These are phyloP conservation scores for Podaxis mareebaensis DNA, from an alignment of 768 basidiomycete species.

Conservation along the genomic window DNA sequence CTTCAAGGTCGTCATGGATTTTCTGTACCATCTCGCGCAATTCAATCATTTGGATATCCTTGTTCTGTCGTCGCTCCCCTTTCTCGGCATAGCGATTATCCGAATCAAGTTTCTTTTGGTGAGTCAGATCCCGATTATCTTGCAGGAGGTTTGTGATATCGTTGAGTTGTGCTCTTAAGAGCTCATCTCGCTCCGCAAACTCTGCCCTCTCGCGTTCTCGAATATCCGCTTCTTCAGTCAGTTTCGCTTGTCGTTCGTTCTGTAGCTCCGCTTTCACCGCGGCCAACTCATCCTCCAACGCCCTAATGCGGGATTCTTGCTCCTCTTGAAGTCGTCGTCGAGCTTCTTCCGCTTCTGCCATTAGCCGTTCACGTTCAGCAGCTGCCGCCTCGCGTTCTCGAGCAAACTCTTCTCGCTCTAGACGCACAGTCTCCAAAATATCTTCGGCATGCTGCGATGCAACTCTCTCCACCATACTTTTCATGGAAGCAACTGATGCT, in stretches of 20 bases:
- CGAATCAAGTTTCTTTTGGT: slow-evolving; percentile 57
- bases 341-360: slow-evolving; percentile 51
- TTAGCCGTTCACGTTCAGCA: slow-evolving; percentile 54
- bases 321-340: slow-evolving; percentile 46
- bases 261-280: slow-evolving; percentile 60
- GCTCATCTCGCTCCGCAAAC: slow-evolving; percentile 59
- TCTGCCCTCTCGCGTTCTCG: slow-evolving; percentile 62
- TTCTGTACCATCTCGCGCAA: slow-evolving; percentile 62
- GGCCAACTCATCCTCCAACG: slow-evolving; percentile 64
- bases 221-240: slow-evolving; percentile 61
- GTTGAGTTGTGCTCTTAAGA: slow-evolving; percentile 56
- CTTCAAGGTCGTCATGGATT: slow-evolving; percentile 56
- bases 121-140: slow-evolving; percentile 60
- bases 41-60: slow-evolving; percentile 57
- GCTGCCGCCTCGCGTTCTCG: slow-evolving; percentile 54
- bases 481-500: slow-evolving; percentile 38
- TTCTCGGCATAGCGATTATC: slow-evolving; percentile 70
- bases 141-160: slow-evolving; percentile 77
- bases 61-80: slow-evolving; percentile 52
- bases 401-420: slow-evolving; percentile 60
- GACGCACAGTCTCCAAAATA: slow-evolving; percentile 55
- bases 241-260: slow-evolving; percentile 57
- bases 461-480: slow-evolving; percentile 50
- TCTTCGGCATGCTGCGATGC: slow-evolving; percentile 57
- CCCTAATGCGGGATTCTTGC: slow-evolving; percentile 53